phyloP scores from a whole-genome alignment of 1,284 basidiomycete genomes.

The Sphaerobolus stellatus region DNA sequence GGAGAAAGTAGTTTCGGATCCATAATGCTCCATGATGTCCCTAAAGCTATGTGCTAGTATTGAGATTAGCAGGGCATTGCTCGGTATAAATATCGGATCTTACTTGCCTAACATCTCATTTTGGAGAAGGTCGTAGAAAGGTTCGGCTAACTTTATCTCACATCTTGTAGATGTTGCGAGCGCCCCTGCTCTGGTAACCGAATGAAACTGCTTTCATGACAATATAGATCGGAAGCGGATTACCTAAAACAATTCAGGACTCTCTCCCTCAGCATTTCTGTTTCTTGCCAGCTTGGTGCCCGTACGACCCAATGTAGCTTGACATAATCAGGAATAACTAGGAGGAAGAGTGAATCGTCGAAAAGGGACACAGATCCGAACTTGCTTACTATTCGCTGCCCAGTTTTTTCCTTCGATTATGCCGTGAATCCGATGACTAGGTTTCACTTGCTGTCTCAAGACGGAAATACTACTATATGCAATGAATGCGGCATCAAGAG shows the following conservation, averaged over 20 bases:
- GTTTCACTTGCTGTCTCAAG: conserved; percentile 69
- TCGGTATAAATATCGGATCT: background rate
- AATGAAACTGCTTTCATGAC: background rate
- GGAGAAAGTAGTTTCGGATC: conserved; percentile 44
- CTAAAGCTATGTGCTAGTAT: conserved; percentile 54
- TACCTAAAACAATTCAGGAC: conserved; percentile 74
- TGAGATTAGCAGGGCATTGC: background rate
- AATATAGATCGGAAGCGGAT: conserved; percentile 4
- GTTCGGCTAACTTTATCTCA: conserved; percentile 40
- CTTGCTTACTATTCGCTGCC: conserved; percentile 53
- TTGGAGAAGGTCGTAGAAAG: conserved; percentile 62
- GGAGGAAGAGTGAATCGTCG: background rate
- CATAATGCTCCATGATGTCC: conserved; percentile 53
- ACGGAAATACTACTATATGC: conserved; percentile 70
- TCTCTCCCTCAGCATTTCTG: conserved; percentile 53
- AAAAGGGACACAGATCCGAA: background rate
- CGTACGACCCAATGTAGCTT: conserved; percentile 70
- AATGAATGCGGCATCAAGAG: conserved; percentile 73
- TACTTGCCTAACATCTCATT: conserved; percentile 57
- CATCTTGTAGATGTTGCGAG: conserved; percentile 68
- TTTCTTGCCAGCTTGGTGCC: conserved; percentile 63
- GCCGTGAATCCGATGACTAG: conserved; percentile 64
- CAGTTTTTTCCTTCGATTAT: conserved; percentile 63
- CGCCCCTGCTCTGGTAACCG: conserved; percentile 56
- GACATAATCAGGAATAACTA: conserved; percentile 79